These are phyloP conservation scores for Dittrichia graveolens DNA, from an alignment of 129 eudicot species.

Conservation along the genomic window DNA sequence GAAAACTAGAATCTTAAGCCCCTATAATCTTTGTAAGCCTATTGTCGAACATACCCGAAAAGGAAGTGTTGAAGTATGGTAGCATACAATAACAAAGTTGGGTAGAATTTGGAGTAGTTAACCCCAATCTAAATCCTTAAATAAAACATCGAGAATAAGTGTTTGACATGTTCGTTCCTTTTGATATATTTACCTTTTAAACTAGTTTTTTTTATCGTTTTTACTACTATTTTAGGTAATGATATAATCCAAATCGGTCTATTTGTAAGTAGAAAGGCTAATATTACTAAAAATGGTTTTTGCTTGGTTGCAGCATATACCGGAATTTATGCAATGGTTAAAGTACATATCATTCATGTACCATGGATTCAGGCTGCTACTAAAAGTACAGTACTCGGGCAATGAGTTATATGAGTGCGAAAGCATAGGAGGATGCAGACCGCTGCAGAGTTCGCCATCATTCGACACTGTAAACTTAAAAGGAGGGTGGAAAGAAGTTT, in stretches of 20 bases:
- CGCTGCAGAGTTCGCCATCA: slow-evolving; percentile 80
- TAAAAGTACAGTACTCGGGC: slow-evolving; percentile 86
- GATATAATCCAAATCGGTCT: neutral
- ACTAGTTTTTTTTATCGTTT: too few species aligned
- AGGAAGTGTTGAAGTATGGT: too few species aligned
- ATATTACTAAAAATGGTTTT: neutral
- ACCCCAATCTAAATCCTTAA: too few species aligned
- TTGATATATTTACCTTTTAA: too few species aligned
- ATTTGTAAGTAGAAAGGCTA: neutral
- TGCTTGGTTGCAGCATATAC: slow-evolving; percentile 69
- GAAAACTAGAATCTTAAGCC: too few species aligned
- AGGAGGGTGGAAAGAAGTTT: slow-evolving; percentile 86
- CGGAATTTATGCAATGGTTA: slow-evolving; percentile 79
- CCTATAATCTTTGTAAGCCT: too few species aligned
- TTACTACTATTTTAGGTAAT: neutral
- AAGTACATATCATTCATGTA: slow-evolving; percentile 87
- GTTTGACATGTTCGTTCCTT: too few species aligned
- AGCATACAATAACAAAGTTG: too few species aligned
- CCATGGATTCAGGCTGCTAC: slow-evolving; percentile 86
- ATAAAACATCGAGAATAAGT: too few species aligned
- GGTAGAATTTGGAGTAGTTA: too few species aligned
- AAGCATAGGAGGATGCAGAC: slow-evolving; percentile 72
- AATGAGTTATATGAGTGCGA: slow-evolving; percentile 76
- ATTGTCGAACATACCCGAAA: too few species aligned
- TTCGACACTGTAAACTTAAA: slow-evolving; percentile 74